Percentiles rank a stretch among this genome's conserved stretches.
These are phyloP conservation scores for Chaetomiaceae sp. DNA, from an alignment of 2,329 filamentous ascomycete genomes.

Conservation along the genomic window DNA sequence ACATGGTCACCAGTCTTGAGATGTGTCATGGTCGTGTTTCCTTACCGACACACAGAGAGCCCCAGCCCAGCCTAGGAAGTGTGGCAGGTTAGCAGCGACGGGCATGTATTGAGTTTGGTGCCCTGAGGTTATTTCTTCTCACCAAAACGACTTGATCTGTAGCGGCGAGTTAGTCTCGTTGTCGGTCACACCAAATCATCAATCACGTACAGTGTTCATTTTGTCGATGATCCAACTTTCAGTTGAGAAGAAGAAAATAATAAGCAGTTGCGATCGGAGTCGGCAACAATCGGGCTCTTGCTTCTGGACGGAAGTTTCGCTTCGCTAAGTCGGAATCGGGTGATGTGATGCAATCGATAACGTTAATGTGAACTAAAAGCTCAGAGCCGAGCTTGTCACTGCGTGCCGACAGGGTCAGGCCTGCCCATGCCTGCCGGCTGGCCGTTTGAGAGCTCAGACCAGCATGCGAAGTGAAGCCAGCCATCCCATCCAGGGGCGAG, in stretches of 20 bases:
- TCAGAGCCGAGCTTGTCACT: slow-evolving; percentile 13
- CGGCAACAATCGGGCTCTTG: background rate
- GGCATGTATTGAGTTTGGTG: background rate
- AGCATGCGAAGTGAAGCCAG: too few species aligned
- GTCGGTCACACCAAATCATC: background rate
- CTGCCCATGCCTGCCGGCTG: background rate
- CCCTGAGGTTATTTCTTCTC: slow-evolving; percentile 27
- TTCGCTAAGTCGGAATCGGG: slow-evolving; percentile 15
- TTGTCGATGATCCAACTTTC: slow-evolving; percentile 18
- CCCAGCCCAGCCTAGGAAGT: slow-evolving; percentile 76
- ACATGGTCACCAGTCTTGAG: too few species aligned
- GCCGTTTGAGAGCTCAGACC: too few species aligned
- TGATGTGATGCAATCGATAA: slow-evolving; percentile 28
- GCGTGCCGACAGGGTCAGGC: background rate
- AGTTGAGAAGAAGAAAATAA: too few species aligned
- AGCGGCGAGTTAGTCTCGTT: slow-evolving; percentile 4
- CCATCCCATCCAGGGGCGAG: too few species aligned
- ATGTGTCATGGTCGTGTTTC: too few species aligned
- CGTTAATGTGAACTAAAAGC: slow-evolving; percentile 26
- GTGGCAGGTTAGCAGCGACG: slow-evolving; percentile 11
- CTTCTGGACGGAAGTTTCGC: background rate
- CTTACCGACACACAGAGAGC: slow-evolving; percentile 74
- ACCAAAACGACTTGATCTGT: slow-evolving; percentile 65
- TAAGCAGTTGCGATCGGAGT: background rate
- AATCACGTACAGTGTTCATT: slow-evolving; percentile 52